phyloP scores from a whole-genome alignment of 179 eudicot species.

The Beta macrorhiza region DNA sequence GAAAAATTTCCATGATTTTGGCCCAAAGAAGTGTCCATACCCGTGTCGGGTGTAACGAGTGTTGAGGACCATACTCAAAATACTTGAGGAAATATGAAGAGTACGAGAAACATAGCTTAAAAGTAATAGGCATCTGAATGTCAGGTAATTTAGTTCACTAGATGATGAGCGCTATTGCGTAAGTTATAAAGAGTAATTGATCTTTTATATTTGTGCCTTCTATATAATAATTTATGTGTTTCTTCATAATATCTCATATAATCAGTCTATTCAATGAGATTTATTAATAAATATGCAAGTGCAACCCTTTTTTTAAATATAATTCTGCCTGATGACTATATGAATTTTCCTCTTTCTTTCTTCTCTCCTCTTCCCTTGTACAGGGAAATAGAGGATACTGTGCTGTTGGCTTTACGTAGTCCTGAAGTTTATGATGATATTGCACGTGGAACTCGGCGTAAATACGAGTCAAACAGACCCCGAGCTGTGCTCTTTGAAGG shows the following conservation, averaged over 20 bases:
- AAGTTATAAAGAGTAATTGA: slow-evolving; percentile 5
- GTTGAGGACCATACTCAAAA: too few relatives aligned
- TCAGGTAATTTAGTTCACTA: not conserved
- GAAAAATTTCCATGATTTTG: too few relatives aligned
- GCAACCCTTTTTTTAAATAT: too few relatives aligned
- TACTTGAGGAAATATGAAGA: not conserved
- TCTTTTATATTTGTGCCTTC: not conserved
- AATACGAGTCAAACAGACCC: slow-evolving; percentile 93
- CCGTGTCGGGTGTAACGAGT: too few relatives aligned
- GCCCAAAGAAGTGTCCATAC: too few relatives aligned
- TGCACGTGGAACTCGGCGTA: slow-evolving; percentile 91
- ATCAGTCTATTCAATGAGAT: not conserved
- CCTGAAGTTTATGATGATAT: slow-evolving; percentile 97
- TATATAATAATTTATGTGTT: not conserved
- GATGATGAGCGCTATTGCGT: not conserved
- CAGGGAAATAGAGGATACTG: slow-evolving; percentile 89
- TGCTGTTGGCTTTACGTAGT: slow-evolving; percentile 79
- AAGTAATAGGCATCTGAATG: not conserved
- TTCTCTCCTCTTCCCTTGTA: not conserved
- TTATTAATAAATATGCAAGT: not conserved
- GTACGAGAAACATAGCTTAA: not conserved
- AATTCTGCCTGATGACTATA: not conserved
- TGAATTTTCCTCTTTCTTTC: not conserved
- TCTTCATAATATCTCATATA: not conserved
- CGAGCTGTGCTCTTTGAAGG: slow-evolving; percentile 97